Base-by-base conservation (phyloP, 2,329 filamentous ascomycete genomes). In the Macroventuria anomochaeta region DNA sequence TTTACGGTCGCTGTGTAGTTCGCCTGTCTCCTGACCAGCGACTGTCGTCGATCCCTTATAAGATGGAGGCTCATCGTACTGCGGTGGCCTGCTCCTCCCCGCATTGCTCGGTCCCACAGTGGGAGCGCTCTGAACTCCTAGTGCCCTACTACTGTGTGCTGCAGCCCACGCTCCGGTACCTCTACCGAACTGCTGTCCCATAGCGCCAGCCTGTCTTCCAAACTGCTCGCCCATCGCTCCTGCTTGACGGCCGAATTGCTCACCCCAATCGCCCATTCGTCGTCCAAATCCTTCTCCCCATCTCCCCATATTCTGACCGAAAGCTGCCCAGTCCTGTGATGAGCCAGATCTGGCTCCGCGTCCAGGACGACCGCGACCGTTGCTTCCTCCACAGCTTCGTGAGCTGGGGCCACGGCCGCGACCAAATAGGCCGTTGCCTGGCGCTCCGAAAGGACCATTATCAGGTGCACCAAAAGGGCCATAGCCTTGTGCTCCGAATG, bases 201-300 rank as follows among this genome's bases (percentile, higher is more conserved):
- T 60, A 6, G 50, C 52, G 31, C 54, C 65, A 6, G 67, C 69
- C 13, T 61, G 55, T 32, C 63, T 61, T 0, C 67, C 72, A 43
- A 73, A 61, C 21, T 71, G 58, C 36, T 69, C 50, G 17, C 72
- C 71, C 67, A 62, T 60, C 7, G 50, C 52, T 3, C 62, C 70
- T 62, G 67, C 65, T 13, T 53, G 61, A 44, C 61, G 69, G 2
- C 73, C 72, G n/a, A 49, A 15, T 8, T 49, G 46, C 31, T 49
- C 46, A 1, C 46, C 37, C 46, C 31, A 42, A 8, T 36, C 42
- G 1, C 46, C 46, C 37, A 49, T 41, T 6, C 28, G 28, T 10
- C 46, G 37, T 8, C 37, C 46, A 21, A 73, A 68, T 8, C 72
- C 64, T 46, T 73, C 68, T 2, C 73, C 71, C 65, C 63, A 66